A percentile compares a stretch with the other conserved stretches of the same genome.
phyloP scores from a whole-genome alignment of 2,329 filamentous ascomycete genomes.

The Clonostachys chloroleuca region DNA sequence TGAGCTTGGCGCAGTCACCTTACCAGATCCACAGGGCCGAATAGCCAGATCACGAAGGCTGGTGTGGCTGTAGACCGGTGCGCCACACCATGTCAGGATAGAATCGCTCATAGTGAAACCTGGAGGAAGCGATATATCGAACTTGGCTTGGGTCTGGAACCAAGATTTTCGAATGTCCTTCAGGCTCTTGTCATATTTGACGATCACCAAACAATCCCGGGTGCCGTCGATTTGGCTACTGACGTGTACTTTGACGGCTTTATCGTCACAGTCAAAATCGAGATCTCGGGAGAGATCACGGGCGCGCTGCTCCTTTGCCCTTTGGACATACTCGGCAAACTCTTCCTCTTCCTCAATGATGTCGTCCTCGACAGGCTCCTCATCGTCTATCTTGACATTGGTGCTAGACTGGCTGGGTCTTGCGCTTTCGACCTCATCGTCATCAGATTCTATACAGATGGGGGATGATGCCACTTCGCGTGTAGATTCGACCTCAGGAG shows the following conservation, averaged over 20 bases:
- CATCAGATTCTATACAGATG: neutral
- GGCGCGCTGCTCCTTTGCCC: neutral
- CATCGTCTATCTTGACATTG: slow-evolving; percentile 1
- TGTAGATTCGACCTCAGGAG: no score
- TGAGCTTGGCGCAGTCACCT: slow-evolving; percentile 24
- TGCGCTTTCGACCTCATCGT: neutral
- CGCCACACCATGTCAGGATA: slow-evolving; percentile 76
- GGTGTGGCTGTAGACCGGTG: slow-evolving; percentile 69
- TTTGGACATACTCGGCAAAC: neutral
- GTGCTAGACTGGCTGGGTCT: neutral
- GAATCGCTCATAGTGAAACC: slow-evolving; percentile 32
- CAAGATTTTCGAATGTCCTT: no score
- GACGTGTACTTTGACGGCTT: no score
- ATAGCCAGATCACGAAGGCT: slow-evolving; percentile 68
- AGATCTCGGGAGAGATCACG: neutral
- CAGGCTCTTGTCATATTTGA: no score
- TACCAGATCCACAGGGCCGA: slow-evolving; percentile 22
- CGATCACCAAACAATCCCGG: no score
- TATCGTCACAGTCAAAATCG: no score
- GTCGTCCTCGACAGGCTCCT: slow-evolving; percentile 3
- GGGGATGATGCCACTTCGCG: no score
- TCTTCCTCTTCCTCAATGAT: neutral
- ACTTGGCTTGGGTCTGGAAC: no score
- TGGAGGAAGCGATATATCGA: no score
- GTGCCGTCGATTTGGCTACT: no score